Evolutionary conservation across 2,329 filamentous ascomycete species (phyloP).

Genomic region (Neobulgaria alba): DNA sequence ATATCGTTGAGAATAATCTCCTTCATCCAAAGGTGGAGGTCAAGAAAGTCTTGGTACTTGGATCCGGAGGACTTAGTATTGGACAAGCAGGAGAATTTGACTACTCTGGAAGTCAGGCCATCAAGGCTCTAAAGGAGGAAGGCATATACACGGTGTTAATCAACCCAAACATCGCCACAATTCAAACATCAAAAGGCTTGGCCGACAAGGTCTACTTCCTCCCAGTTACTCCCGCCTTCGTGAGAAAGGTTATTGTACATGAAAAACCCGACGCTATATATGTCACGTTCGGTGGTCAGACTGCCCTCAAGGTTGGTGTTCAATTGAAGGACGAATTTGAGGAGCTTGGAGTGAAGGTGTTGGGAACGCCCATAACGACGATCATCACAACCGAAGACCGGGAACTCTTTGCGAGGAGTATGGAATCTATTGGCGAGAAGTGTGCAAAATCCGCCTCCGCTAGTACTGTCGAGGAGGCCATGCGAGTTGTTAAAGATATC

Average conservation of each 20-base stretch:
- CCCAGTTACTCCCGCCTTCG: conserved; percentile 92
- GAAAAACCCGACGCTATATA: conserved; percentile 96
- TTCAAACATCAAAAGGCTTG: conserved; percentile 94
- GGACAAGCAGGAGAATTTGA: conserved; percentile 98
- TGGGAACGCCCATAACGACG: conserved; percentile 94
- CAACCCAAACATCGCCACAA: conserved; percentile 98
- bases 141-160: conserved; percentile 97
- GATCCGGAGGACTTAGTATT: conserved; percentile 91
- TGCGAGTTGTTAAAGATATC: conserved; percentile 81
- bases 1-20: conserved; percentile 67
- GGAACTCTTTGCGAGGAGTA: conserved; percentile 93
- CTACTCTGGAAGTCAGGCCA: conserved; percentile 95
- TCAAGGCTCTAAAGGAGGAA: conserved; percentile 96
- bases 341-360: conserved; percentile 79
- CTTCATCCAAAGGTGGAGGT: conserved; percentile 71
- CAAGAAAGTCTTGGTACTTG: conserved; percentile 91
- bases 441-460: conserved; percentile 96
- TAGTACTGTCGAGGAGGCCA: conserved; percentile 77
- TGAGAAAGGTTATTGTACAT: conserved; percentile 92
- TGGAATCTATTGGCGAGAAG: conserved; percentile 97
- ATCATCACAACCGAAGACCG: conserved; percentile 98
- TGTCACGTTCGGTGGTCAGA: conserved; percentile 95
- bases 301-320: conserved; percentile 91
- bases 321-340: conserved; percentile 97
- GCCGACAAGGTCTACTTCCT: conserved; percentile 99